These are phyloP conservation scores for Citropsis articulata DNA, from an alignment of 345 rosid genomes.

Conservation along the genomic window DNA sequence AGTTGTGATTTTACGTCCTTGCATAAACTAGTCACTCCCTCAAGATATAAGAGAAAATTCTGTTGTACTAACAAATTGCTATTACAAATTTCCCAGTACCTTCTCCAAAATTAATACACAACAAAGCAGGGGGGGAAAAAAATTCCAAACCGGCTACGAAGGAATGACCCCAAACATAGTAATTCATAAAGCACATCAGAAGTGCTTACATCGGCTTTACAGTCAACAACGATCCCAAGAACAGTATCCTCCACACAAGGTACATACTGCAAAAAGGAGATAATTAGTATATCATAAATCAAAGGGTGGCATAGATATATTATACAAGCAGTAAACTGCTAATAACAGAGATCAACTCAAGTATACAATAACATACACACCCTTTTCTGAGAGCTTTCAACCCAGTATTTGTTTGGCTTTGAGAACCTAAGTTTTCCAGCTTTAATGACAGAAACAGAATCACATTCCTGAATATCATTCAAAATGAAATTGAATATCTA, in stretches of 20 bases:
- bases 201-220: slow-evolving; percentile 68
- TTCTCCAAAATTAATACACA: neutral
- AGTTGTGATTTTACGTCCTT: neutral
- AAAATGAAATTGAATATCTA: slow-evolving; percentile 12
- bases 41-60: neutral
- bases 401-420: slow-evolving; percentile 76
- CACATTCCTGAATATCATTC: slow-evolving; percentile 47
- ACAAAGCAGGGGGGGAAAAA: neutral
- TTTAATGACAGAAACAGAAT: slow-evolving; percentile 61
- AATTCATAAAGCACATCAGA: slow-evolving; percentile 8
- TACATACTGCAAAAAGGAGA: slow-evolving; percentile 54
- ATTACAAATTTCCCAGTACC: neutral
- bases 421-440: slow-evolving; percentile 73
- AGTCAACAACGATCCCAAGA: slow-evolving; percentile 83
- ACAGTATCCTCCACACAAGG: slow-evolving; percentile 65
- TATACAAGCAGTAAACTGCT: neutral
- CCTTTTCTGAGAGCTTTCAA: slow-evolving; percentile 82
- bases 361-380: slow-evolving; percentile 29
- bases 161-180: neutral
- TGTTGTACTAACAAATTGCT: neutral
- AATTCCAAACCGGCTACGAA: neutral
- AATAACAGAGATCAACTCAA: neutral
- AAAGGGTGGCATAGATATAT: neutral
- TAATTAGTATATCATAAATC: slow-evolving; percentile 4
- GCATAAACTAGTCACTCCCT: neutral